These are phyloP conservation scores for Sugiyamaella boreocaroliniensis DNA, from an alignment of 805 yeast genomes.

Conservation along the genomic window DNA sequence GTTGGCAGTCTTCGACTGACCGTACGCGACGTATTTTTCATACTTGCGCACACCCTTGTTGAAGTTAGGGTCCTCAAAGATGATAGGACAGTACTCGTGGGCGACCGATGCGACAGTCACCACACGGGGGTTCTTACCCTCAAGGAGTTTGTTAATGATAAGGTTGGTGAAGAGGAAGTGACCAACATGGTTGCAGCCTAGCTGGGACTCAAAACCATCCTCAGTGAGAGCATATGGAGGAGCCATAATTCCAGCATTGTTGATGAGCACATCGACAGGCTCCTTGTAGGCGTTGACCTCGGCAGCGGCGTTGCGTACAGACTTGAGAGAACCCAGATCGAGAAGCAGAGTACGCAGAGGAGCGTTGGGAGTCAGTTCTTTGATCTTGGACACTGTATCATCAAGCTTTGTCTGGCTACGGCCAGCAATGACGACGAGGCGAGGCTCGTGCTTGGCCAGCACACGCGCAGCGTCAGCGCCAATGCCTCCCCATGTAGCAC, in stretches of 20 bases:
- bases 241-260: slow-evolving; percentile 79
- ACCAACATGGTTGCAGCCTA: slow-evolving; percentile 71
- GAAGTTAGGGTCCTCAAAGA: slow-evolving; percentile 10
- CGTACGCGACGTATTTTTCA: slow-evolving; percentile 10
- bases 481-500: slow-evolving; percentile 14
- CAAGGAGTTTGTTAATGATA: slow-evolving; percentile 6
- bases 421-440: slow-evolving; percentile 8
- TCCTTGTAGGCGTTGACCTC: slow-evolving; percentile 10
- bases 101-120: slow-evolving; percentile 7
- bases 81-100: slow-evolving; percentile 8
- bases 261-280: slow-evolving; percentile 52
- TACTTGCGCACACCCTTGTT: slow-evolving; percentile 7
- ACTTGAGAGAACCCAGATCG: slow-evolving; percentile 14
- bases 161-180: slow-evolving; percentile 62
- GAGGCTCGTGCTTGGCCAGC: slow-evolving; percentile 5
- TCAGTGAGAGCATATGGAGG: slow-evolving; percentile 58
- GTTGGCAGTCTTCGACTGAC: slow-evolving; percentile 15
- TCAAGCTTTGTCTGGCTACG: slow-evolving; percentile 5
- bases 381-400: slow-evolving; percentile 5
- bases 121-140: slow-evolving; percentile 3
- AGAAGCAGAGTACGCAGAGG: slow-evolving; percentile 6
- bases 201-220: slow-evolving; percentile 70
- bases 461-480: slow-evolving; percentile 14
- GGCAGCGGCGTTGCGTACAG: slow-evolving; percentile 14
- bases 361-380: slow-evolving; percentile 8